Conservation (phyloP, 768 basidiomycete genomes). For the Amanita pallidorosea region DNA sequence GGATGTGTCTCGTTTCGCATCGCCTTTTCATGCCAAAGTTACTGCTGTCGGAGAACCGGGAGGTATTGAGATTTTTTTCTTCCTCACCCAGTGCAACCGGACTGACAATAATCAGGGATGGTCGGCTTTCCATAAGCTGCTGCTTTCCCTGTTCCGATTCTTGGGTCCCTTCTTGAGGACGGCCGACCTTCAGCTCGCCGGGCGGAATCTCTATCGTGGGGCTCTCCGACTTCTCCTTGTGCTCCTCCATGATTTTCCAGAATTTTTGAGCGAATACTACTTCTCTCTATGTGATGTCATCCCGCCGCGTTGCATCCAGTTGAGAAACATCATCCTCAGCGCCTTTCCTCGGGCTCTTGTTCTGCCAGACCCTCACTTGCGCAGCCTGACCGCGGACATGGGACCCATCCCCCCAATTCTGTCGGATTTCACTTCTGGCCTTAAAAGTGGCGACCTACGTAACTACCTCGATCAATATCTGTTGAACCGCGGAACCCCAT, state of each 20-base stretch:
- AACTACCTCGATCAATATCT: constrained; percentile 78
- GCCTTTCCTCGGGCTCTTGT: constrained; percentile 80
- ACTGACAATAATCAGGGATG: constrained; percentile 49
- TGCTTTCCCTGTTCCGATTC: constrained; percentile 93
- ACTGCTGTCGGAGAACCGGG: constrained; percentile 76
- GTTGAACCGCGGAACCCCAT: constrained; percentile 59
- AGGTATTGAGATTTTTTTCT: constrained; percentile 35
- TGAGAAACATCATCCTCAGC: constrained; percentile 92
- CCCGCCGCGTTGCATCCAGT: constrained; percentile 86
- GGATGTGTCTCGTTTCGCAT: constrained; percentile 95
- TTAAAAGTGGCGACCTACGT: constrained; percentile 75
- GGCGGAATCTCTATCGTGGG: constrained; percentile 83
- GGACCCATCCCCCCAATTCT: constrained; percentile 85
- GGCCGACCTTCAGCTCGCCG: constrained; percentile 68
- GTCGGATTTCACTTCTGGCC: constrained; percentile 79
- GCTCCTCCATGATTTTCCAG: constrained; percentile 97
- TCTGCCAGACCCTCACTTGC: constrained; percentile 82
- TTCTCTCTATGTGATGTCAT: constrained; percentile 92
- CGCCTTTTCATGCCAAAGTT: constrained; percentile 96
- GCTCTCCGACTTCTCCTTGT: constrained; percentile 86
- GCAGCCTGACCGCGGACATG: constrained; percentile 79
- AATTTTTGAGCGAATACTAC: constrained; percentile 95
- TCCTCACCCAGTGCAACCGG: constrained; percentile 2
- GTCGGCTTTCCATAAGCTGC: constrained; percentile 90
- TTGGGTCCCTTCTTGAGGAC: constrained; percentile 83